Evolutionary conservation across 169 alveolate genomes (phyloP), one percentile per base, ranked within the genome.

Genomic region (Hepatocystis sp.): DNA sequence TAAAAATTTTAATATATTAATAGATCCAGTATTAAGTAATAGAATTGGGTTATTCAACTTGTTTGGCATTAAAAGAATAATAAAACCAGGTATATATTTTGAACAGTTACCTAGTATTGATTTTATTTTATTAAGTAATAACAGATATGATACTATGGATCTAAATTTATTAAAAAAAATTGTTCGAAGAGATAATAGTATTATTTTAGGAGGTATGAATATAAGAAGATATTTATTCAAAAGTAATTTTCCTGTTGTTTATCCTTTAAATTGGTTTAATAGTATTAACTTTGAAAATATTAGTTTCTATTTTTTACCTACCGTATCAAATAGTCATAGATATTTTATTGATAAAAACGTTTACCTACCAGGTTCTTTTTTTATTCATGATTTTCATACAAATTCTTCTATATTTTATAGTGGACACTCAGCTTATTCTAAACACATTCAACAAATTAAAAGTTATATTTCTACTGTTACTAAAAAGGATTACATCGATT

Each of bases 221-320:
- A 78, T 78, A 47, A 51, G 89, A 34, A 61, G 89, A 34, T 78
- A 61, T 78, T 36, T 78, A 28, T 47, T 61, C 13, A 78, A 78
- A 61, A 78, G 84, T 11, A 78, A 60, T 19, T 78, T 60, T 42
- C 89, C 89, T 4, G 84, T 78, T 5, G 89, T 78, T 21, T 78
- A 78, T 61, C 89, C 89, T 42, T 53, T 78, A 46, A 63, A 78
- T 63, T 78, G 89, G 89, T 78, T 78, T 78, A 39, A 78, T 27
- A 60, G 61, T 52, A 17, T 78, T 39, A 15, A 19, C n/a, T 78
- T 78, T 49, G 89, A 78, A 61, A 78, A 61, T 78, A 1, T 78
- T 4, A 46, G 67, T 23, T 78, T 78, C 61, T 63, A 78, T 61
- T 78, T 61, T 78, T 78, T 78, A 30, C 89, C 89, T 40, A 60